Base-by-base conservation (phyloP, 139 green algal genomes). In the Coelastrella sp. region DNA sequence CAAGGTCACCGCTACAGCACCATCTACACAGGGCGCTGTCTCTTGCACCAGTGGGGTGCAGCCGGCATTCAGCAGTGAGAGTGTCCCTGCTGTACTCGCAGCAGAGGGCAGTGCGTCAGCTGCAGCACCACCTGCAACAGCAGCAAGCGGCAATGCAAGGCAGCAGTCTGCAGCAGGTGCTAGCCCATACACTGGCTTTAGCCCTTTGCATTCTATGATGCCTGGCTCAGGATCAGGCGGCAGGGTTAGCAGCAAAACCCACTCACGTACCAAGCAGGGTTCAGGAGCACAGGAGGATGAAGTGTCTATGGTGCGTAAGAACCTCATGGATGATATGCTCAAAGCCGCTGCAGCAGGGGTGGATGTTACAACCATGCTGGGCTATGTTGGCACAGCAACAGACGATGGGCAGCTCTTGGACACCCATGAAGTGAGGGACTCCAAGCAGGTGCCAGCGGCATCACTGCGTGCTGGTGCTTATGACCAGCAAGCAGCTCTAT, bases 351-450 rank as follows among this genome's bases (percentile, higher is more conserved):
- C 68, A 32, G 83, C 14, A 14, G 83, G 19, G 58, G 64, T 13
- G 8, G 54, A 14, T 61, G 68, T 68, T 61, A 19, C 47, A 66
- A 66, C 14, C 3, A 66, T 3, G 2, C 13, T 66, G 78, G 1
- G 58, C 5, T 47, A 54, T 17, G 58, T 19, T 56, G 58, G 68
- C 80, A 86, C 59, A 20, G 57, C 56, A 85, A 19, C 19, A 23
- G 61, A 47, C 7, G 32, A 47, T 76, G 68, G 22, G 6, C 65
- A 88, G 17, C 68, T 23, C 66, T 17, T 14, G 1, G 83, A 88
- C 13, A 88, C 83, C 3, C 68, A 80, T 71, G 83, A 57, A 13
- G 83, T 88, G 83, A 47, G 83, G 6, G 83, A 88, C 47, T 88
- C 83, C 54, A 80, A 22, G 7, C 83, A 88, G 47, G 60, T n/a